Percentiles rank a stretch among this genome's conserved stretches.
phyloP scores from a whole-genome alignment of 495 filamentous ascomycete genomes.

The Ascobolus immersus region DNA sequence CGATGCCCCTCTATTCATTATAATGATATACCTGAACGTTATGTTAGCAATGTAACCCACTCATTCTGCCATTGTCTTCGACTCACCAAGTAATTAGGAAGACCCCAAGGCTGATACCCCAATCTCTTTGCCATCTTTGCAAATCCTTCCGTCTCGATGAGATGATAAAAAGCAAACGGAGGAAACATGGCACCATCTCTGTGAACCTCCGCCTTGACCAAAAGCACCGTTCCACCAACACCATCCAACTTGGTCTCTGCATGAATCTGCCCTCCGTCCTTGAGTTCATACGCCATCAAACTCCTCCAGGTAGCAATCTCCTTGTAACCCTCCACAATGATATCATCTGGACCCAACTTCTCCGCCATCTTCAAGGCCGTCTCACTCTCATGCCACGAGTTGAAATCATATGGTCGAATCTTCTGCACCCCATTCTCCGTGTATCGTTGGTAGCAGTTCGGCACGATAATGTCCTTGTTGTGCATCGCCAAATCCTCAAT shows the following conservation, averaged over 20 bases:
- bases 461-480: conserved; percentile 67
- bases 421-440: conserved; percentile 42
- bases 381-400: conserved; percentile 77
- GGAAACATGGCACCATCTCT: conserved; percentile 98
- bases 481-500: conserved; percentile 82
- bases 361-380: conserved; percentile 46
- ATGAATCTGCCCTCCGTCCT: conserved; percentile 29
- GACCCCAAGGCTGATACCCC: conserved; percentile 56
- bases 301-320: conserved; percentile 78
- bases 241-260: conserved; percentile 56
- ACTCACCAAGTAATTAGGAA: conserved; percentile 90
- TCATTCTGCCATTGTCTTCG: conserved; percentile 1
- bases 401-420: conserved; percentile 78
- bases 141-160: conserved; percentile 95
- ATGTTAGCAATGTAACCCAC: neutral
- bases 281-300: conserved; percentile 69
- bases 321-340: conserved; percentile 74
- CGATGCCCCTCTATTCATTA: too few species aligned
- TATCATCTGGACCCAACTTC: conserved; percentile 54
- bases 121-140: conserved; percentile 84
- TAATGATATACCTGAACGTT: conserved; percentile 14
- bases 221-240: conserved; percentile 73
- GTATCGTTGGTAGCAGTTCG: conserved; percentile 87
- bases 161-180: conserved; percentile 79
- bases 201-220: conserved; percentile 95